Evolutionary conservation across 75 land plant genomes (phyloP), one percentile per base, ranked within the genome.

Genomic region (Pinus tabuliformis): DNA sequence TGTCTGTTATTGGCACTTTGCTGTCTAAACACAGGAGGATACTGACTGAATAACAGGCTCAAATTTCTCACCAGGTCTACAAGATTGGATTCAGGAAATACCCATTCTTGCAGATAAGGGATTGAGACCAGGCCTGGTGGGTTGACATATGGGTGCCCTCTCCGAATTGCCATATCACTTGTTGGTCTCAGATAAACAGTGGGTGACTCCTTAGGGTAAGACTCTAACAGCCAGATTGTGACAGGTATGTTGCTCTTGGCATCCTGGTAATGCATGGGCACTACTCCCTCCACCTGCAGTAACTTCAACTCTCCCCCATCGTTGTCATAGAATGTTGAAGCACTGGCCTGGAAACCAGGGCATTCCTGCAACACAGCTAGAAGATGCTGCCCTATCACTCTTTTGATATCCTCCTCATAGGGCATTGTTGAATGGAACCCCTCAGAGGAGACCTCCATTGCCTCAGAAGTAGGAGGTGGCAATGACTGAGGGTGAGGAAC

Each of bases 301-400:
- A 97, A 89, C 58, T 84, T 83, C 76, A 84, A 89, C 56, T 85
- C 76, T 39, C 94, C 82, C 76, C 98, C 98, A 73, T 94, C 98
- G 89, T 90, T 91, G 89, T 93, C 90, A 77, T 92, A 86, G 83
- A 86, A 90, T 54, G 74, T 49, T 73, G 91, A 85, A 14, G 98
- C 80, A 57, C 82, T 83, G 54, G 91, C 93, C 59, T 85, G 87
- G 52, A 97, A 88, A 33, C 92, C 85, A 6, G 99, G 98, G 81
- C 61, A 89, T 45, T 86, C 78, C 62, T 91, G 84, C 78, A 77
- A 77, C 75, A 97, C 86, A 30, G 83, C 11, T 62, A 94, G 70
- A 39, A 97, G 89, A 75, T 97, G 97, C 72, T 97, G 91, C 59
- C 95, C 91, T 83, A 97, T 97, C 30, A 87, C 82, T 92, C 91